Evolutionary conservation across 805 yeast genomes (phyloP).

Genomic region (Kodamaea fukazawae): DNA sequence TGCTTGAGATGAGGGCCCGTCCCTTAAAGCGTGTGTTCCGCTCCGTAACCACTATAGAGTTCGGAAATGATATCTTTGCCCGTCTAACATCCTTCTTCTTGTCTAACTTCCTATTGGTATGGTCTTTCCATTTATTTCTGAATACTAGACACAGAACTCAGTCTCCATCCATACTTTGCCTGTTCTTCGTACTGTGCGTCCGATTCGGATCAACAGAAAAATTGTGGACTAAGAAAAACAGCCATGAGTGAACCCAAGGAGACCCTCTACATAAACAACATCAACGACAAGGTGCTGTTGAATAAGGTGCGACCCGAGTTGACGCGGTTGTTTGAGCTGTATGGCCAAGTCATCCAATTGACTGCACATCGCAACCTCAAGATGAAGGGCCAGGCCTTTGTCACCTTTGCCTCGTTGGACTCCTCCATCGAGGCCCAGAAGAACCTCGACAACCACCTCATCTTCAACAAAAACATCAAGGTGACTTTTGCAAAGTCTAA

Average conservation of each 20-base stretch:
- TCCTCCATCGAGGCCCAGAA: conserved; percentile 47
- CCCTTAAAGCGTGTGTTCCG: too few species aligned
- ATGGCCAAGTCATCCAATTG: conserved; percentile 49
- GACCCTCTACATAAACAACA: conserved; percentile 63
- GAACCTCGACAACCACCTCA: conserved; percentile 35
- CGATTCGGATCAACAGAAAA: too few species aligned
- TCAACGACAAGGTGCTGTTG: conserved; percentile 65
- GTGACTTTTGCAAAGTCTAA: conserved; percentile 43
- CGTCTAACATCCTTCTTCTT: too few species aligned
- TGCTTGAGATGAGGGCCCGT: too few species aligned
- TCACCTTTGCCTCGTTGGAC: conserved; percentile 47
- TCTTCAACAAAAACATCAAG: conserved; percentile 49
- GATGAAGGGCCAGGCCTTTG: conserved; percentile 81
- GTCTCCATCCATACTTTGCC: too few species aligned
- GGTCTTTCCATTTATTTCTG: too few species aligned
- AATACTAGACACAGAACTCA: too few species aligned
- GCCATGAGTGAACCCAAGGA: conserved; percentile 12
- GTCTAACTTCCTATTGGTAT: too few species aligned
- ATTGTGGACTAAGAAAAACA: not conserved
- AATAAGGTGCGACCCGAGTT: conserved; percentile 49
- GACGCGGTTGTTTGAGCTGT: conserved; percentile 37
- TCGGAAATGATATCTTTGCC: too few species aligned
- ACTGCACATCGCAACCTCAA: conserved; percentile 59
- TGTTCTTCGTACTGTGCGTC: too few species aligned
- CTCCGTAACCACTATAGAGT: too few species aligned